Conservation (phyloP, 208 protist genomes). For the Acanthamoeba sp. region DNA sequence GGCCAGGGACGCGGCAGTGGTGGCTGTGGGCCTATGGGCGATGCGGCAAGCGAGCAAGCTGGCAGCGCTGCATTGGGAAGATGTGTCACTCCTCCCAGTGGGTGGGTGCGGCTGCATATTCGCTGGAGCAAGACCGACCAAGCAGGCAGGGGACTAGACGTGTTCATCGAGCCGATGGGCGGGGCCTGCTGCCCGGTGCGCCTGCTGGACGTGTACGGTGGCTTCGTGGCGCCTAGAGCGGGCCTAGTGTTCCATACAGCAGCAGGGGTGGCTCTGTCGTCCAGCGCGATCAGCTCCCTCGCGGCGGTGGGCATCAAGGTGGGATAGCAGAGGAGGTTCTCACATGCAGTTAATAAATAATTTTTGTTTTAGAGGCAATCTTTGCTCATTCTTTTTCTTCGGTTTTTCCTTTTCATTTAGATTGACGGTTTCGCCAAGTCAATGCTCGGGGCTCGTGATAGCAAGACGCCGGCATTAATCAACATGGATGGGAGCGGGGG, state of each 20-base stretch:
- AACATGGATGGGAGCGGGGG: conserved; percentile 16
- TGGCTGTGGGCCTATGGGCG: background rate
- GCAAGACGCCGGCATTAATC: too few relatives aligned
- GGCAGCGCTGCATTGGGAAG: background rate
- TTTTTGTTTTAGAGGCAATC: too few relatives aligned
- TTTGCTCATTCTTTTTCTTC: too few relatives aligned
- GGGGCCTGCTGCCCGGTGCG: background rate
- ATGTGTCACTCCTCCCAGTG: background rate
- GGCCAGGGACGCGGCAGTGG: background rate
- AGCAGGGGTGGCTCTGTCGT: background rate
- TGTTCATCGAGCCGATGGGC: background rate
- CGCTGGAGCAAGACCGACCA: background rate
- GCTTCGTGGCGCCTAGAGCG: background rate
- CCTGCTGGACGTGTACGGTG: background rate
- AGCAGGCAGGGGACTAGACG: too few relatives aligned
- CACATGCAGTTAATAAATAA: too few relatives aligned
- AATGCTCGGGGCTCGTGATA: too few relatives aligned
- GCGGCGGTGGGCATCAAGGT: too few relatives aligned
- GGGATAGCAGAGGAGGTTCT: too few relatives aligned
- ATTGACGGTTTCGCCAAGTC: too few relatives aligned
- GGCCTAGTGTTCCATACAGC: background rate
- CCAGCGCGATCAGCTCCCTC: background rate
- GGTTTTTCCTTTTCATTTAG: too few relatives aligned
- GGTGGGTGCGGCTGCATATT: background rate
- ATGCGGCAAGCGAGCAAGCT: background rate